Base-by-base conservation (phyloP, 495 filamentous ascomycete genomes). In the Hypoxylon cercidicola region DNA sequence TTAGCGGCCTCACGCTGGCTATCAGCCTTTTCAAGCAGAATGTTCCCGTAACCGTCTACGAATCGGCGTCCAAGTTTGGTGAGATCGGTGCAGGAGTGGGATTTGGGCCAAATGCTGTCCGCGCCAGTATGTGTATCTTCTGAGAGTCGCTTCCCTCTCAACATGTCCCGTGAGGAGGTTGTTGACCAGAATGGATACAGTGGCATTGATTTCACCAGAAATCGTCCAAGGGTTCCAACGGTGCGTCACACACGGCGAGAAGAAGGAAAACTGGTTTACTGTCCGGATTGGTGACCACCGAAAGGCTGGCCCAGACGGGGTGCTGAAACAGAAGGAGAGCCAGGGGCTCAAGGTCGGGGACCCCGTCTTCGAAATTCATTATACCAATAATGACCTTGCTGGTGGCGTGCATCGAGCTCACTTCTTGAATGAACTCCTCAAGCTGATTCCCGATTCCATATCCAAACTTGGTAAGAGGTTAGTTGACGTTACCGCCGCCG, bases 31-130 rank as follows among this genome's bases (percentile, higher is more conserved):
- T 79, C 16, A 63, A 68, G 25, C 65, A 72, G 18, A 51, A 64
- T 34, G 67, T 89, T 37, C 71, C 76, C 1, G 64, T 81, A 48
- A 82, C 75, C 5, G 70, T 88, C 50, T 89, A 87, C 73, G 85
- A 88, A 59, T 77, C 82, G 9, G 79, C 80, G 0, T 48, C 68
- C 4, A 62, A 63, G 0, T 83, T 88, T 37, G 74, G 74, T 1
- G 83, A 86, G 60, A 81, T 90, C 3, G 88, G 88, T 23, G 88
- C 88, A 1, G 88, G 87, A 10, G 79, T 90, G 3, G 81, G 78
- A 10, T 83, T 90, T 35, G 82, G 83, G 0, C 81, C 86, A 32
- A 89, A 89, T 68, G 79, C 87, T 6, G 74, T 81, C 4, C 73
- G 78, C 1, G 86, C 87, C 0, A 86, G 37, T 40, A 40, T 7